Evolutionary conservation across 1,139 yeast genomes (phyloP).

Genomic region (Pichia sp.): DNA sequence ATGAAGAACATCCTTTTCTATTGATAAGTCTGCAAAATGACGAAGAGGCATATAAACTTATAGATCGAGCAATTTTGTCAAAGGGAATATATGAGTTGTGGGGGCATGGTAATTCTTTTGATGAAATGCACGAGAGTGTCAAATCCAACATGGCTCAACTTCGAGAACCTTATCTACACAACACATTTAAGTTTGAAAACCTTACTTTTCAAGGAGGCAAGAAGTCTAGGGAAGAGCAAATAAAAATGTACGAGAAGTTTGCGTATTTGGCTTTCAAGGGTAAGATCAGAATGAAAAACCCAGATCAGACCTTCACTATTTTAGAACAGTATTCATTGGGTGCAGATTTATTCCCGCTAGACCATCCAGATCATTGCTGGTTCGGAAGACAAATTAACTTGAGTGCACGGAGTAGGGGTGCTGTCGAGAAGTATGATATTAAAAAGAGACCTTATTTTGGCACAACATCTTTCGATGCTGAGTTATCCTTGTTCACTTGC

Average conservation of each 20-base stretch:
- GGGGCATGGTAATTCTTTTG: conserved; percentile 62
- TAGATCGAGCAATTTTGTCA: conserved; percentile 64
- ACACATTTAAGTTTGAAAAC: conserved; percentile 76
- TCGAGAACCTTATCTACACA: conserved; percentile 35
- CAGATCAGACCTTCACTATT: conserved; percentile 68
- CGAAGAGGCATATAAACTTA: conserved; percentile 59
- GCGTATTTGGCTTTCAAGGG: conserved; percentile 70
- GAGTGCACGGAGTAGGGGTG: conserved; percentile 56
- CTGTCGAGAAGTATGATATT: conserved; percentile 74
- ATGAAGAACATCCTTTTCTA: conserved; percentile 64
- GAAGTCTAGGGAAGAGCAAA: conserved; percentile 49
- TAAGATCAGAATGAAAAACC: conserved; percentile 68
- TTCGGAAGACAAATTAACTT: conserved; percentile 71
- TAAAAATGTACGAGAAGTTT: conserved; percentile 67
- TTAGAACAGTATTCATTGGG: conserved; percentile 61
- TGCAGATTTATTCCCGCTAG: conserved; percentile 43
- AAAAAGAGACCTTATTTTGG: conserved; percentile 85
- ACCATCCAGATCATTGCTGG: conserved; percentile 51
- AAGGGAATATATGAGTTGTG: conserved; percentile 81
- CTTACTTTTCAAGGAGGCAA: conserved; percentile 63
- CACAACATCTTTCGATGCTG: conserved; percentile 95
- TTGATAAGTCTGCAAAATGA: conserved; percentile 60
- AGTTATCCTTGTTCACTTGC: conserved; percentile 74
- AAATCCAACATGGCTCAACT: conserved; percentile 32
- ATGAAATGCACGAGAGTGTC: conserved; percentile 54